Evolutionary conservation across 305 asterid species (phyloP), one percentile per base, ranked within the genome.

Genomic region (Fraxinus floribunda): DNA sequence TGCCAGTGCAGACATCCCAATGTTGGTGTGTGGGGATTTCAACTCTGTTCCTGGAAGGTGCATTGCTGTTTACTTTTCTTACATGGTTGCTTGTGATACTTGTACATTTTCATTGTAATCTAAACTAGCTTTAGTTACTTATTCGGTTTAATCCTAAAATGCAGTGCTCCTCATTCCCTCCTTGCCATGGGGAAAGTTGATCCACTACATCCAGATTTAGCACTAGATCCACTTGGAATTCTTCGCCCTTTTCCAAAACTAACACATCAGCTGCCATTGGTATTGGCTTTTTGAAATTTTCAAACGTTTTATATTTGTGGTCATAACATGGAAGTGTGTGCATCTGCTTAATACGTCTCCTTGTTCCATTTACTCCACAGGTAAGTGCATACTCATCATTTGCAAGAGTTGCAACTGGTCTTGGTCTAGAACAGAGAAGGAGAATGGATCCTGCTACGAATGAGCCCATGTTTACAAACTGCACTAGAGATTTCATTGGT

Each of bases 1-100:
- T 81, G 94, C 91, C 52, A 93, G 98, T 88, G 98, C 98, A 32
- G 97, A 94, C 85, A 93, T 97, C 41, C 98, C 98, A 26, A 97
- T 97, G 99, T 81, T 97, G 88, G 97, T 97, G 75, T 97, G 98
- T 84, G 99, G 99, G 60, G 99, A 97, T 90, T 94, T 97, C 90
- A 92, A 89, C 84, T 92, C 98, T 70, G 86, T 87, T 49, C 98
- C 99, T 70, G 97, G 95, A 94, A 97, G 98, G 99, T 97, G 80
- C 81, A 83, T 80, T 85, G 77, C 60, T 34, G 38, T 55, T 55
- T 20, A 55, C 66, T n/a, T 77, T 49, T 74, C 35, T 64, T 79
- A 35, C 80, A n/a, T 80, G 38, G 32, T 64, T 73, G 10, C 77
- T 76, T 35, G 46, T 20, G 15, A 75, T 62, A 68, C 36, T 68